Conservation (phyloP, 2,329 filamentous ascomycete species). For the Sclerotinia nivalis region DNA sequence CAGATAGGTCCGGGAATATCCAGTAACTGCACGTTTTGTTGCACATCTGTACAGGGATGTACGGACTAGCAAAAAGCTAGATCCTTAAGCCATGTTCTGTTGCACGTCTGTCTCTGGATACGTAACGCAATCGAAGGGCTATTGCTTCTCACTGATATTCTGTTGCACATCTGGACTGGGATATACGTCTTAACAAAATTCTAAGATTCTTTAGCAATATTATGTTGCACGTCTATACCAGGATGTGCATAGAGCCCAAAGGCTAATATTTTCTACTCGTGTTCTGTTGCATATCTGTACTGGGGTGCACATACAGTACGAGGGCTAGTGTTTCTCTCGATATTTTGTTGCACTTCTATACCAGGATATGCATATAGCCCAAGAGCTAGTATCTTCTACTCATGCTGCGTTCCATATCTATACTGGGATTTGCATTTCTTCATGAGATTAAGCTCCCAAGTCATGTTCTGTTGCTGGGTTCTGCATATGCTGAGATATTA, state of each 20-base stretch:
- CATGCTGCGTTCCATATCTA: neutral
- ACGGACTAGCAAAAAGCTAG: neutral
- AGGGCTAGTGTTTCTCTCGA: neutral
- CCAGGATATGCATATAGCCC: neutral
- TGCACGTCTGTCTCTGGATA: neutral
- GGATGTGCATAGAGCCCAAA: neutral
- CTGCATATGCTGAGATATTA: neutral
- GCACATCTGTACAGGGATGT: neutral
- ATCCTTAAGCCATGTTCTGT: neutral
- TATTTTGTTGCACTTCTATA: neutral
- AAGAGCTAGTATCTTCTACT: neutral
- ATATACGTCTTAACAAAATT: neutral
- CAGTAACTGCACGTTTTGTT: neutral
- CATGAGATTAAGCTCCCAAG: too few relatives aligned
- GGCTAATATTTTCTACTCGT: neutral
- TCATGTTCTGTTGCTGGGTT: neutral
- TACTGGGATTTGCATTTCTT: neutral
- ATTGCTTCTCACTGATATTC: neutral
- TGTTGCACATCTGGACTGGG: neutral
- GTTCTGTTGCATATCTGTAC: slow-evolving; percentile 5
- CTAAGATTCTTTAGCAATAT: neutral
- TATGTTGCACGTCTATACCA: neutral
- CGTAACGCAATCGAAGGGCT: neutral
- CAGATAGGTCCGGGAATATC: neutral
- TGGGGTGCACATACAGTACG: neutral